A percentile compares a stretch with the other conserved stretches of the same genome.
Conservation (phyloP, 805 yeast genomes). For the Yamadazyma nakazawae region DNA sequence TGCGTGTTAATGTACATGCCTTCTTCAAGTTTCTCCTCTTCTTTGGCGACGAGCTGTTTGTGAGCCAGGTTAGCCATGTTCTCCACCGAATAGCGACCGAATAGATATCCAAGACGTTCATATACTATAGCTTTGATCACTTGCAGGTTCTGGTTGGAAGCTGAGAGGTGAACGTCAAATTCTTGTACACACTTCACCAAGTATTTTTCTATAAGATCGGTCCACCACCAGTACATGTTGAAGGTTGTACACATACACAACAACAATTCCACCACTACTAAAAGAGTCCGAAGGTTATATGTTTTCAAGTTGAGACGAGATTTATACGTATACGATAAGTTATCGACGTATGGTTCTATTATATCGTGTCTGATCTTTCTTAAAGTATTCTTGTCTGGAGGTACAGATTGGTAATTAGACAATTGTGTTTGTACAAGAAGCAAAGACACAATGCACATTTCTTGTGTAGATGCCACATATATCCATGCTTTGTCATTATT, state of each 20-base stretch:
- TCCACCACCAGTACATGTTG: conserved; percentile 45
- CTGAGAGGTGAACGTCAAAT: conserved; percentile 39
- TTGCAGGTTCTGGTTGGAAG: conserved; percentile 43
- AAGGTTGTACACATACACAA: conserved; percentile 43
- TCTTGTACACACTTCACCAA: conserved; percentile 45
- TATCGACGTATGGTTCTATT: conserved; percentile 62
- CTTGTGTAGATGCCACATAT: conserved; percentile 80
- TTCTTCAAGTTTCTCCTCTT: conserved; percentile 21
- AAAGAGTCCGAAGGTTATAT: conserved; percentile 64
- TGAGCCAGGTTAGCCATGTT: not conserved
- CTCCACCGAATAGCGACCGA: conserved; percentile 41
- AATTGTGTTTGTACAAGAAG: conserved; percentile 55
- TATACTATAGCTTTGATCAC: conserved; percentile 44
- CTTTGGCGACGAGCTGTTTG: not conserved
- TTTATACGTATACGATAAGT: conserved; percentile 68
- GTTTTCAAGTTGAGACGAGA: conserved; percentile 68
- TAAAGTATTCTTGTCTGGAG: conserved; percentile 38
- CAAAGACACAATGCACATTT: conserved; percentile 75
- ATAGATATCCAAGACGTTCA: conserved; percentile 41
- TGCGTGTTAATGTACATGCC: conserved; percentile 31
- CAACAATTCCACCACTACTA: conserved; percentile 71
- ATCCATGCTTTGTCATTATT: conserved; percentile 76
- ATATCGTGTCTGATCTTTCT: conserved; percentile 51
- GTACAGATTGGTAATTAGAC: conserved; percentile 14
- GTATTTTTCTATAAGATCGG: conserved; percentile 41